Base-by-base conservation (phyloP, 257 asterid species). In the Lycium barbarum region DNA sequence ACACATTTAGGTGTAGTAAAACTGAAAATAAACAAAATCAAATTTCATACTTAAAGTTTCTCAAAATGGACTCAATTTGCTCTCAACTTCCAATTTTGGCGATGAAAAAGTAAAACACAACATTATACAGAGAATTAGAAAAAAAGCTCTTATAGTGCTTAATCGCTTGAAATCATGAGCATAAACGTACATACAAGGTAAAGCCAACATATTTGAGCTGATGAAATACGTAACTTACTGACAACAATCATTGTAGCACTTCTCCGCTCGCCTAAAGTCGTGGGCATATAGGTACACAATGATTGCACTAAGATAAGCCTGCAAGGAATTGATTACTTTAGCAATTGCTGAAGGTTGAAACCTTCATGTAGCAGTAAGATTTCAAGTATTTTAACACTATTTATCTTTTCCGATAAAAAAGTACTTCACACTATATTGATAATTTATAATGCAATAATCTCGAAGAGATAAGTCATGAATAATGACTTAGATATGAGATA, bases 301-400 rank as follows among this genome's bases (percentile, higher is more conserved):
- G 85, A 97, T 94, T 66, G 99, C 98, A 91, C 99, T 90, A 79
- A 97, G 98, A 93, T 97, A 97, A 71, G 99, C 99, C 99, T 97
- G 86, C 90, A 95, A 79, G 40, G 71, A 86, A 82, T 54, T 53
- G 49, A 68, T 70, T 83, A 9, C 43, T 22, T 82, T 63, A 82
- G 63, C 57, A 61, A 47, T 58, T 53, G 33, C 65, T 78, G 66
- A 78, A 53, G 33, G 82, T 78, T 51, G 49, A 53, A 78, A 78
- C 49, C 82, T 53, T 78, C 82, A 53, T 15, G 38, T 26, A 14
- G 2, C 0, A 3, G 47, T 7, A 51, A 13, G 40, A 13, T 53
- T 51, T 76, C 65, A 53, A 51, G 14, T 18, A 76, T 26, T 8
- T 33, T 53, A 78, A 76, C 81, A 22, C 2, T 76, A 13, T 13